Evolutionary conservation across 768 basidiomycete species (phyloP).

Genomic region (Kwoniella europaea): DNA sequence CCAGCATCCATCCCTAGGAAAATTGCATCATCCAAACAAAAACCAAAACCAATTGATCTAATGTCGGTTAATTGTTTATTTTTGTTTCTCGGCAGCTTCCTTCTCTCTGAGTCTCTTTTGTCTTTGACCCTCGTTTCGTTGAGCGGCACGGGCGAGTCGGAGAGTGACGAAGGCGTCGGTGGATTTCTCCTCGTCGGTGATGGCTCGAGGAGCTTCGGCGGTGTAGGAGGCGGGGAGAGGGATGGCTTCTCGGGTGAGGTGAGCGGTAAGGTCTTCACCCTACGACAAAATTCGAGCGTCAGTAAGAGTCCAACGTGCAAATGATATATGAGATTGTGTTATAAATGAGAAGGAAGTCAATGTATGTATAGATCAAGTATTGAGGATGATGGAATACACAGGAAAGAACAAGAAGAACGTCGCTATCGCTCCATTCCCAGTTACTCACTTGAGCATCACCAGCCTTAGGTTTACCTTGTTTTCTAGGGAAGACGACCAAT

Average conservation of each 20-base stretch:
- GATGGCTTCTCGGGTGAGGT: constrained; percentile 67
- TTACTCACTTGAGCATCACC: constrained; percentile 83
- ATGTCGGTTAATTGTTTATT: constrained; percentile 29
- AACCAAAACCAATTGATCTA: neutral
- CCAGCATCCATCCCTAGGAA: neutral
- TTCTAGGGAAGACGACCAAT: constrained; percentile 95
- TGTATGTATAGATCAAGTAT: too few species aligned
- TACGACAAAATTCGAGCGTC: constrained; percentile 53
- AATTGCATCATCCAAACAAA: neutral
- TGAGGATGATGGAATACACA: too few species aligned
- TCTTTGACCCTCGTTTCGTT: constrained; percentile 83
- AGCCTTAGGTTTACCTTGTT: constrained; percentile 92
- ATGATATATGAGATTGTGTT: neutral
- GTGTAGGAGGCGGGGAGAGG: constrained; percentile 70
- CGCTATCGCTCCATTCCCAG: too few species aligned
- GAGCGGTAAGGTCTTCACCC: constrained; percentile 81
- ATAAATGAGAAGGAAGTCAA: neutral
- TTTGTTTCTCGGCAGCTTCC: constrained; percentile 54
- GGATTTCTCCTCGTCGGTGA: constrained; percentile 84
- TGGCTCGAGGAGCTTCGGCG: constrained; percentile 87
- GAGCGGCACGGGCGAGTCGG: constrained; percentile 78
- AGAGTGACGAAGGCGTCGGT: constrained; percentile 88
- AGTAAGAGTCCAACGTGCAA: neutral
- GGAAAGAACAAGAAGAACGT: too few species aligned
- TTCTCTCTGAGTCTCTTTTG: constrained; percentile 64